phyloP scores from a whole-genome alignment of 768 basidiomycete genomes.

The Tylopilus subfusipes region DNA sequence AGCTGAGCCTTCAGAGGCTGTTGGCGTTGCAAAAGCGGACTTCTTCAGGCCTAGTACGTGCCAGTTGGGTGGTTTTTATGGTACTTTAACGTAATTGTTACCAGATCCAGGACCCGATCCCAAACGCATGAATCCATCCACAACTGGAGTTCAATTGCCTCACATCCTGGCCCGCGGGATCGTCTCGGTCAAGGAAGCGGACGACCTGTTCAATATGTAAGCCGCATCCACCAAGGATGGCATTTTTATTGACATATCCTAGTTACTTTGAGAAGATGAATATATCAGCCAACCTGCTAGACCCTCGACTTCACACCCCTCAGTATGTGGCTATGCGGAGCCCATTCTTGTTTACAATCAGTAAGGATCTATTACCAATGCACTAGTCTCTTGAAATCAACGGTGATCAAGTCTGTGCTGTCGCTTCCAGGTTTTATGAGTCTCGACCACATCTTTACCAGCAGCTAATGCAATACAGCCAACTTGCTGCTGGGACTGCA shows the following conservation, averaged over 20 bases:
- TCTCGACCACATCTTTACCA: constrained; percentile 68
- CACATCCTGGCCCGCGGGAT: constrained; percentile 63
- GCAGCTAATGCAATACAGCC: constrained; percentile 70
- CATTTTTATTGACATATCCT: constrained; percentile 6
- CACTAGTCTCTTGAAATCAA: constrained; percentile 1
- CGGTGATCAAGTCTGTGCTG: constrained; percentile 67
- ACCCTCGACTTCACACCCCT: constrained; percentile 81
- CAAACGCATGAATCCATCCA: constrained; percentile 36
- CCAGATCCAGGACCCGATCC: constrained; percentile 44
- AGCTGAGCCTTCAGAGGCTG: constrained; percentile 42
- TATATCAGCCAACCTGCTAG: constrained; percentile 71
- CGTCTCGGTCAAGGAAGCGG: constrained; percentile 62
- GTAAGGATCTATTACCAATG: constrained; percentile 45
- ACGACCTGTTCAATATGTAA: constrained; percentile 70
- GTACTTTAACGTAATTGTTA: not conserved
- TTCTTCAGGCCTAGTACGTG: constrained; percentile 65
- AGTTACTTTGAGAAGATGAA: constrained; percentile 82
- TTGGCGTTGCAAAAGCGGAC: constrained; percentile 63
- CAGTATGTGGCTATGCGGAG: constrained; percentile 76
- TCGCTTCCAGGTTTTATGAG: constrained; percentile 78
- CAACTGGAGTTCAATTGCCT: constrained; percentile 50
- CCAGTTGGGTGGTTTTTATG: not conserved
- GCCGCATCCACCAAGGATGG: constrained; percentile 13
- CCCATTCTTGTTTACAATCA: constrained; percentile 89
- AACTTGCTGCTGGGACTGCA: constrained; percentile 72